Evolutionary conservation across 768 basidiomycete genomes (phyloP), one percentile per base, ranked within the genome.

Genomic region (Tephrocybe sp.): DNA sequence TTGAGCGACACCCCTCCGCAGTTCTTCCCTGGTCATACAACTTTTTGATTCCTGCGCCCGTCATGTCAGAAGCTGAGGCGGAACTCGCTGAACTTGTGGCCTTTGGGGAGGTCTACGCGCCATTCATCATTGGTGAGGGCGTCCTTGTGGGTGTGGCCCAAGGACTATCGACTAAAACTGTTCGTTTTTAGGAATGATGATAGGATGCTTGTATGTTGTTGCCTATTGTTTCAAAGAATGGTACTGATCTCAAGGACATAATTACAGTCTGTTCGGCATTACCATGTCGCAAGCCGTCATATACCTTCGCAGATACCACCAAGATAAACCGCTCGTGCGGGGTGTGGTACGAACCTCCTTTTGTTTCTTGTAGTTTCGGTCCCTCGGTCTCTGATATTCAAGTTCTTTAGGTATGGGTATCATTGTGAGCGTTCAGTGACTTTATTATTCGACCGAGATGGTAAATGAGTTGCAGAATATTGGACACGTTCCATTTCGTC

Each of bases 401-500:
- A 5, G 6, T 30, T 30, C 7, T n/a, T 3, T 30, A 52, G 51
- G 51, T 52, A 15, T 52, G 51, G 51, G 40, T 31, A 8, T 52
- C 51, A 27, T 30, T 52, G 51, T 47, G 16, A 38, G 34, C 33
- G 7, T 34, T 23, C 7, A 8, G 5, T 16, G 11, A 23, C 4
- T n/a, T 34, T 34, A n/a, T 34, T 34, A 4, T 10, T 10, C 15
- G 27, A 29, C 27, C n/a, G n/a, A 30, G 7, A 30, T 12, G 16
- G 22, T 15, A 12, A 4, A 5, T 15, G 11, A 13, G 4, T 3
- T 9, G 23, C n/a, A 52, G 51, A 12, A 30, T 52, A 15, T 41
- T 52, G n/a, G 51, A 52, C 40, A 47, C 51, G 11, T 52, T 52
- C 27, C 51, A 52, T 15, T 52, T 47, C 18, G 51, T 39, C 5